Base-by-base conservation (phyloP, 108 stramenopile species). In the Cyclotella distinguenda region DNA sequence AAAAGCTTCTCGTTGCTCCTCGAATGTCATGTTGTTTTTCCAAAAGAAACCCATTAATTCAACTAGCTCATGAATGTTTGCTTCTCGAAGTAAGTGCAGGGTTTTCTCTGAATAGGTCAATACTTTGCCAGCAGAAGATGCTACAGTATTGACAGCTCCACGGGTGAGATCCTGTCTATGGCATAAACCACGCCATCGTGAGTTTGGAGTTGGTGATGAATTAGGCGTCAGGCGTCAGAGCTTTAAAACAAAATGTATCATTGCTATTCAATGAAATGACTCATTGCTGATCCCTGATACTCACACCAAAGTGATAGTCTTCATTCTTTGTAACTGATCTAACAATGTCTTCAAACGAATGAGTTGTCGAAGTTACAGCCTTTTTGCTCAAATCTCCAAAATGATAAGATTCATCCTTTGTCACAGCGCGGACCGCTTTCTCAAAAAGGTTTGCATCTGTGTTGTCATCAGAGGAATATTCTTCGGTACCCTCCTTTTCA, bases 61-160 rank as follows among this genome's bases (percentile, higher is more conserved):
- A 3, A 78, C 71, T 13, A 68, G 27, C 31, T 78, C 72, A 33
- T 78, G 77, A 28, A 78, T 48, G 35, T 78, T 73, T 0, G 57
- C 49, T 10, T 72, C 77, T 18, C 77, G 47, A 22, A 78, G 13
- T 23, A 73, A 31, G 2, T 30, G 54, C 28, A 78, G 16, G 26
- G 77, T 68, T 33, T 78, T 73, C 34, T 78, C 77, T 32, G 72
- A 68, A 39, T 73, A 73, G 6, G 77, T 73, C 52, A 78, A 27
- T 1, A 62, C 50, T 36, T 45, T 68, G 22, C 40, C 53, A 1
- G 66, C 43, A n/a, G 77, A 46, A 32, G 52, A 43, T 33, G 22
- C 36, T 5, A 60, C 72, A 21, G 16, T 42, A 12, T 31, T 49
- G 2, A 78, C 34, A 30, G 58, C 58, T 11, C 59, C 66, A 27